Evolutionary conservation across 2,329 filamentous ascomycete genomes (phyloP).

Genomic region (Blastomyces gilchristii): DNA sequence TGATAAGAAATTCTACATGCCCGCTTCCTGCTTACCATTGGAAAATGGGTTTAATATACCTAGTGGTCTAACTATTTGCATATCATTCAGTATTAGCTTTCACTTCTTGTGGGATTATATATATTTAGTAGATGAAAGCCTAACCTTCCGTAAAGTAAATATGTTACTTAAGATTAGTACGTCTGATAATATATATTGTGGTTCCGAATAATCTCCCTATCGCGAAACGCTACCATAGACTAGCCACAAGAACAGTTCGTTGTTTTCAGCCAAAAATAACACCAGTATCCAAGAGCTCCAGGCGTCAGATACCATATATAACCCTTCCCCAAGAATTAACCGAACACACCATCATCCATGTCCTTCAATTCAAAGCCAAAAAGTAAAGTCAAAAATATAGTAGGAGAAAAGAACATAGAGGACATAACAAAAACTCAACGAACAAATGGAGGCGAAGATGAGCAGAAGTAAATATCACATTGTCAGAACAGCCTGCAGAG

Average conservation of each 20-base stretch:
- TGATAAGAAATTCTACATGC: not conserved
- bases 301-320: not conserved
- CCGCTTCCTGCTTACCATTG: not conserved
- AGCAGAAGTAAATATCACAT: not conserved
- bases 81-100: not conserved
- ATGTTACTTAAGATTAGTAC: not conserved
- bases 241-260: not conserved
- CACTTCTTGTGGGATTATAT: not conserved
- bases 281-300: not conserved
- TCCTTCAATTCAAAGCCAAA: not conserved
- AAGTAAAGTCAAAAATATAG: not conserved
- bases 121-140: not conserved
- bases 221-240: too few relatives aligned
- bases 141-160: not conserved
- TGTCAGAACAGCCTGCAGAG: not conserved
- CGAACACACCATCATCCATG: not conserved
- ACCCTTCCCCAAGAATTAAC: not conserved
- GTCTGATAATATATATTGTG: too few relatives aligned
- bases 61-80: not conserved
- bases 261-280: constrained; percentile 1
- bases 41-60: not conserved
- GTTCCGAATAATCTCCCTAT: not conserved
- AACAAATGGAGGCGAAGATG: not conserved
- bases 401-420: not conserved
- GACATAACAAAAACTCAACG: not conserved